Percentiles rank a stretch among this genome's conserved stretches.
Evolutionary conservation across 495 filamentous ascomycete species (phyloP).

Genomic region (Daldinia bambusicola): DNA sequence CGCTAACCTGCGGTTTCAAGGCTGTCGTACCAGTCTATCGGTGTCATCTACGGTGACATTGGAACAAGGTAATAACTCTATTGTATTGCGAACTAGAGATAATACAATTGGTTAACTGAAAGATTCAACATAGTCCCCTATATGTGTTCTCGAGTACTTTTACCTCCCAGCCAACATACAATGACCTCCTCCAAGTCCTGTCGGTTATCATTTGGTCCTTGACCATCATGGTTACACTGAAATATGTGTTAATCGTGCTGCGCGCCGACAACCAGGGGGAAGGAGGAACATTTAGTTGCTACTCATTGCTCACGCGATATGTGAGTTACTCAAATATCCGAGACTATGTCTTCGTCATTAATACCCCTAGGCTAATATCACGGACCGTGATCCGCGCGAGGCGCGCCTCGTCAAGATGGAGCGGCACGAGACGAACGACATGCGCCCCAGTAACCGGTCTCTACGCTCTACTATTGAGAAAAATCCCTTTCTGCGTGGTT

Average conservation of each 20-base stretch:
- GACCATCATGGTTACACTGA: conserved; percentile 77
- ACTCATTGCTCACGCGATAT: conserved; percentile 75
- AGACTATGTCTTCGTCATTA: neutral
- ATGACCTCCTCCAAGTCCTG: conserved; percentile 73
- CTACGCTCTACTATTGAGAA: conserved; percentile 69
- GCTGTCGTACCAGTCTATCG: conserved; percentile 75
- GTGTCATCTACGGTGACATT: conserved; percentile 82
- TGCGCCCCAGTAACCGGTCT: conserved; percentile 61
- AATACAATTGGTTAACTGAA: neutral
- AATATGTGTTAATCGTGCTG: conserved; percentile 76
- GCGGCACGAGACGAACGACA: conserved; percentile 64
- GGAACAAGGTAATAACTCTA: conserved; percentile 63
- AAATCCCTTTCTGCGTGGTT: conserved; percentile 58
- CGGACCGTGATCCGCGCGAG: conserved; percentile 65
- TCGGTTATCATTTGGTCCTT: conserved; percentile 81
- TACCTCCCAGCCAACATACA: conserved; percentile 62
- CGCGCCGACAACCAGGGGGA: conserved; percentile 80
- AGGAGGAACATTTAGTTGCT: conserved; percentile 79
- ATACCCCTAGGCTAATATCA: conserved; percentile 61
- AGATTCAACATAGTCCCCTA: conserved; percentile 60
- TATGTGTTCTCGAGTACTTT: conserved; percentile 81
- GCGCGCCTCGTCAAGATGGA: conserved; percentile 64
- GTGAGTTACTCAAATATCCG: conserved; percentile 52
- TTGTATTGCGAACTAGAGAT: neutral
- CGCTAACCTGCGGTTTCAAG: conserved; percentile 45